A percentile compares a stretch with the other conserved stretches of the same genome.
Evolutionary conservation across 1,139 yeast species (phyloP).

Genomic region (Sporopachydermia cereana): DNA sequence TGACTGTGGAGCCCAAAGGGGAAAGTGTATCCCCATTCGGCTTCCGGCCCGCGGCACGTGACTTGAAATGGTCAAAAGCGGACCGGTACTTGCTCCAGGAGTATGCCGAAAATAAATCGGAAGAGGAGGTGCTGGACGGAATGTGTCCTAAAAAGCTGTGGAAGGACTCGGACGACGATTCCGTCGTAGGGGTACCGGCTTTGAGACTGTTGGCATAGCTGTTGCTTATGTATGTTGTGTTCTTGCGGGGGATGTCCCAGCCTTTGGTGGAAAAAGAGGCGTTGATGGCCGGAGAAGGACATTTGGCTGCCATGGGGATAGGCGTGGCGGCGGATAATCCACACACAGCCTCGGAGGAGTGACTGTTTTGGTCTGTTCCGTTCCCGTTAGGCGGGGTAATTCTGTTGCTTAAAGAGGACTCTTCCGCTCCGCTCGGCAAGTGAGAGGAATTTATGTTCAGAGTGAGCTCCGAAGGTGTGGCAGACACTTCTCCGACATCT

Average conservation of each 20-base stretch:
- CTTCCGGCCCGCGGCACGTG: not conserved
- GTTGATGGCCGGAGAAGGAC: too few species aligned
- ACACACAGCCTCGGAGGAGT: too few species aligned
- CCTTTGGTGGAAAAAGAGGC: not conserved
- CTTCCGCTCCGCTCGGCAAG: too few species aligned
- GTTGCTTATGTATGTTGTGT: slow-evolving; percentile 1
- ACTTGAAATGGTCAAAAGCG: slow-evolving; percentile 1
- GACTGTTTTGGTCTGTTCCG: too few species aligned
- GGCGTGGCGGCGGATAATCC: too few species aligned
- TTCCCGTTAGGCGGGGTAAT: too few species aligned
- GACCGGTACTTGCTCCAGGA: slow-evolving; percentile 1
- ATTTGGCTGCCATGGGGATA: too few species aligned
- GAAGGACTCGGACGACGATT: not conserved
- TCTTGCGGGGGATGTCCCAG: slow-evolving; percentile 7
- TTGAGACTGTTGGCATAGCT: not conserved
- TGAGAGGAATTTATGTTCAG: too few species aligned
- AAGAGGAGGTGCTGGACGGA: slow-evolving; percentile 5
- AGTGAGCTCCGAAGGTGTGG: not conserved
- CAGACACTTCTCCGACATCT: not conserved
- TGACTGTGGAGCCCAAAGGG: not conserved
- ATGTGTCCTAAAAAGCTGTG: not conserved
- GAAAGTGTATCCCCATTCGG: not conserved
- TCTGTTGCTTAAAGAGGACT: too few species aligned
- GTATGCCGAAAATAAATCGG: not conserved
- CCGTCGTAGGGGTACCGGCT: not conserved